These are phyloP conservation scores for Astrothelium macrocarpum DNA, from an alignment of 495 filamentous ascomycete genomes.

Conservation along the genomic window DNA sequence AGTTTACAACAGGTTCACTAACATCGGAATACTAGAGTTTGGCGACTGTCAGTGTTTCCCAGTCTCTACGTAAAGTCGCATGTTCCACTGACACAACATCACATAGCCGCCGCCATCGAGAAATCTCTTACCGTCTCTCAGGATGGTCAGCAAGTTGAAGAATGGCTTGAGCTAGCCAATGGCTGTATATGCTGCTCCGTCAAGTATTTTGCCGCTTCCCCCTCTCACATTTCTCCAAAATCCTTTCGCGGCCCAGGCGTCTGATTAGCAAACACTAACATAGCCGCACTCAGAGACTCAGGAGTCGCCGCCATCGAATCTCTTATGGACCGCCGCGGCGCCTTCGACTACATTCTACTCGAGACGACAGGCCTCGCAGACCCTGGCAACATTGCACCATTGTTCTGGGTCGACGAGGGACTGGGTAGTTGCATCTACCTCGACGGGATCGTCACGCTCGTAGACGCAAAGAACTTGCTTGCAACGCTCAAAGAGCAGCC, in stretches of 20 bases:
- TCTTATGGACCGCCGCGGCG: slow-evolving; percentile 86
- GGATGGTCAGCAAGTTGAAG: slow-evolving; percentile 74
- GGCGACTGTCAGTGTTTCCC: slow-evolving; percentile 66
- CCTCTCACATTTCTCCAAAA: neutral
- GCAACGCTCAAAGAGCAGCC: slow-evolving; percentile 66
- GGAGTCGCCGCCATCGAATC: slow-evolving; percentile 90
- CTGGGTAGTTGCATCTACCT: slow-evolving; percentile 89
- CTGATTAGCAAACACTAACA: neutral
- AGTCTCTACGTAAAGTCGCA: neutral
- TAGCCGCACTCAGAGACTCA: slow-evolving; percentile 54
- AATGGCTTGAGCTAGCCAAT: slow-evolving; percentile 93
- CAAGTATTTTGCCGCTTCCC: slow-evolving; percentile 48
- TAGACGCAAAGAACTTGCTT: slow-evolving; percentile 89
- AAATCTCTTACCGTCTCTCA: slow-evolving; percentile 83
- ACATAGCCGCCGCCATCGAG: slow-evolving; percentile 78
- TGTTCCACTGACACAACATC: neutral
- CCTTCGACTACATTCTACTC: slow-evolving; percentile 95
- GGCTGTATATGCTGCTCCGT: slow-evolving; percentile 98
- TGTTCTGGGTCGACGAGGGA: slow-evolving; percentile 97
- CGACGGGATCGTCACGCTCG: slow-evolving; percentile 90
- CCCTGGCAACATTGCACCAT: slow-evolving; percentile 86
- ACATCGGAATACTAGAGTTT: slow-evolving; percentile 54
- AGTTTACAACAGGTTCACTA: neutral
- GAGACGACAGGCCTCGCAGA: slow-evolving; percentile 95
- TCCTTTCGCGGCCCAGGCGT: neutral